phyloP scores from a whole-genome alignment of 192 early-diverging fungal species.

The Phlyctochytrium bullatum region DNA sequence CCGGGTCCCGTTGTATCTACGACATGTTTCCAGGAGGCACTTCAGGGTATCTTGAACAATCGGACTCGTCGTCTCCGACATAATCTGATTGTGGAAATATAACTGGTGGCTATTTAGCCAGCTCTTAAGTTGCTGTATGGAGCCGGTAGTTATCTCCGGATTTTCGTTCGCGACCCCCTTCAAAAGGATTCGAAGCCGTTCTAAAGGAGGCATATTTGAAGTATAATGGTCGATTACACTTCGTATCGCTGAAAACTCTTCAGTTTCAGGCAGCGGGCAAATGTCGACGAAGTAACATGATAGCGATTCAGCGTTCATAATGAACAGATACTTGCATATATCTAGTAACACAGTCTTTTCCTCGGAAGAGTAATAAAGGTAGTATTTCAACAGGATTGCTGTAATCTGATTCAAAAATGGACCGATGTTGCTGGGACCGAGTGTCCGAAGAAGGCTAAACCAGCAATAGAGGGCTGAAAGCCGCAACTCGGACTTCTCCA shows the following conservation, averaged over 20 bases:
- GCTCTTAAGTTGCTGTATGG: slow-evolving; percentile 27
- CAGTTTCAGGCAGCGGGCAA: slow-evolving; percentile 22
- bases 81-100: slow-evolving; percentile 25
- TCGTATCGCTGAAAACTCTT: slow-evolving; percentile 25
- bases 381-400: slow-evolving; percentile 20
- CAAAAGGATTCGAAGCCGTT: slow-evolving; percentile 24
- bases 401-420: slow-evolving; percentile 32
- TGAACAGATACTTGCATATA: slow-evolving; percentile 36
- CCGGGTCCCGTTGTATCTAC: slow-evolving; percentile 38
- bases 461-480: slow-evolving; percentile 31
- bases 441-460: slow-evolving; percentile 31
- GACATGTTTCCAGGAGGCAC: slow-evolving; percentile 32
- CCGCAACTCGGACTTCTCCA: slow-evolving; percentile 26
- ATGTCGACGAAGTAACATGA: slow-evolving; percentile 18
- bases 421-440: slow-evolving; percentile 21
- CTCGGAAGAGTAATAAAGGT: slow-evolving; percentile 18
- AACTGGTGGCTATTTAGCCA: slow-evolving; percentile 21
- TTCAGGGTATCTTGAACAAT: slow-evolving; percentile 25
- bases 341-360: slow-evolving; percentile 15
- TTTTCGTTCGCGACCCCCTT: slow-evolving; percentile 37
- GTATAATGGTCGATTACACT: slow-evolving; percentile 6
- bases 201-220: background rate
- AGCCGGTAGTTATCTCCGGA: slow-evolving; percentile 22
- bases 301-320: slow-evolving; percentile 11
- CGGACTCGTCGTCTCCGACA: slow-evolving; percentile 33